phyloP scores from a whole-genome alignment of 257 asterid species.

The Echites panduratus region DNA sequence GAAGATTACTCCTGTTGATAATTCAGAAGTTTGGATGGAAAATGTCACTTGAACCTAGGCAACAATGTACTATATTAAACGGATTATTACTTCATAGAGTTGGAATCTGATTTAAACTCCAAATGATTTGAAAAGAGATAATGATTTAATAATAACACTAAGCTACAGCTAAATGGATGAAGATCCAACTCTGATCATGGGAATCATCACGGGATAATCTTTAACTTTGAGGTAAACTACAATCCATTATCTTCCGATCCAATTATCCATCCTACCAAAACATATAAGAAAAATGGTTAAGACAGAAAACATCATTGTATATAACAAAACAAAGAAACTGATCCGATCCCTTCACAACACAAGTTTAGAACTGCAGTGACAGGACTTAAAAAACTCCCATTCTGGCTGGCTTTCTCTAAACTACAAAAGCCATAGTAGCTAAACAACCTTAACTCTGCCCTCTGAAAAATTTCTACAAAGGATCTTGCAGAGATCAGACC shows the following conservation, averaged over 20 bases:
- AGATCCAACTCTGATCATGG: no score
- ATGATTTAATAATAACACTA: not conserved
- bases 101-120: not conserved
- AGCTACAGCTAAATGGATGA: not conserved
- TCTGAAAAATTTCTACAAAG: slow-evolving; percentile 25
- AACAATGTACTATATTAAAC: no score
- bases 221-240: no score
- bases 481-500: slow-evolving; percentile 21
- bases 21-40: no score
- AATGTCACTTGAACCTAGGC: no score
- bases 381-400: not conserved
- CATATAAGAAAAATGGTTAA: no score
- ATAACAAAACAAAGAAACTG: not conserved
- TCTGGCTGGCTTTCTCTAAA: not conserved
- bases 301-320: not conserved
- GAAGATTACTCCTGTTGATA: no score
- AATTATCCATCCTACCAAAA: not conserved
- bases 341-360: not conserved
- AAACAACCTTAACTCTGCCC: slow-evolving; percentile 14
- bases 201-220: no score
- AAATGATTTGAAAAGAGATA: not conserved
- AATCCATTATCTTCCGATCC: not conserved
- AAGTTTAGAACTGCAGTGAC: not conserved
- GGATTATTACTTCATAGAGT: no score
- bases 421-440: slow-evolving; percentile 18